These are phyloP conservation scores for Triticum timopheevii DNA, from an alignment of 176 grass and related monocot genomes.

Conservation along the genomic window DNA sequence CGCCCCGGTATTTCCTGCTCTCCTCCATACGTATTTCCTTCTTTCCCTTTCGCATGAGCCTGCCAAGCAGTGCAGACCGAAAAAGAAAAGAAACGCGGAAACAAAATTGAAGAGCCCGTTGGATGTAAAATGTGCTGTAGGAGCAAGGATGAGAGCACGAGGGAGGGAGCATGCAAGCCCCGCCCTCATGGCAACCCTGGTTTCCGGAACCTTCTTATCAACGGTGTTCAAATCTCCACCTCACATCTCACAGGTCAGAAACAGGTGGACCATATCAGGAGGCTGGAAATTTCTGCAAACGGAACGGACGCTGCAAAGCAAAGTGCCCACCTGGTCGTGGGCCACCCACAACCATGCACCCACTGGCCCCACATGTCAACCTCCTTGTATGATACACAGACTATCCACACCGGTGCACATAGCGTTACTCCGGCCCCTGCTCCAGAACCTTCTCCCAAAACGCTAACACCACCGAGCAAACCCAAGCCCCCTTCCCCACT, in stretches of 20 bases:
- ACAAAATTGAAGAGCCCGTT: too few relatives aligned
- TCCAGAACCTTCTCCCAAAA: slow-evolving; percentile 9
- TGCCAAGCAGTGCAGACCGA: too few relatives aligned
- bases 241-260: neutral
- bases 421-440: neutral
- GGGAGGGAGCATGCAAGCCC: too few relatives aligned
- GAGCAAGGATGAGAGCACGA: too few relatives aligned
- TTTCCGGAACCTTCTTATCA: neutral
- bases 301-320: neutral
- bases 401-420: neutral
- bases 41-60: too few relatives aligned
- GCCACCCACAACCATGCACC: neutral
- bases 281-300: neutral
- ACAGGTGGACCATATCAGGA: neutral
- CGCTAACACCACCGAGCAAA: neutral
- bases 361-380: neutral
- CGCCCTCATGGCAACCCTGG: neutral
- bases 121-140: too few relatives aligned
- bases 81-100: too few relatives aligned
- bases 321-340: neutral
- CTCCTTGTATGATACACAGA: neutral
- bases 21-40: too few relatives aligned
- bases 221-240: neutral
- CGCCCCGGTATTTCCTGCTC: too few relatives aligned
- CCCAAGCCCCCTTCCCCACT: neutral